These are phyloP conservation scores for Kalmanozyma brasiliensis DNA, from an alignment of 1,284 basidiomycete species.

Conservation along the genomic window DNA sequence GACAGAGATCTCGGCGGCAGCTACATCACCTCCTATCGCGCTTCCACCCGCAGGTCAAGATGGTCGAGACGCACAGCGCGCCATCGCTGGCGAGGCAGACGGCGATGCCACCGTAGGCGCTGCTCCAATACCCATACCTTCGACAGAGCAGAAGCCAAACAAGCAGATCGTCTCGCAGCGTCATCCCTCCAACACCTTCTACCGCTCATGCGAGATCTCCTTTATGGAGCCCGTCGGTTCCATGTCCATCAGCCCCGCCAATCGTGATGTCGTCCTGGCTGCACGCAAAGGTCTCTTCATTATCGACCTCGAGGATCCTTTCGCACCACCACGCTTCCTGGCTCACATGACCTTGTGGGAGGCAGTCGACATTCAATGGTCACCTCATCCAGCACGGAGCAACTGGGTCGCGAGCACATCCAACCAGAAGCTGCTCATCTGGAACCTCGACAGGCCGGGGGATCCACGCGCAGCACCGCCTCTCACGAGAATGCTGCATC, in stretches of 20 bases:
- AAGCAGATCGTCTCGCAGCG: constrained; percentile 33
- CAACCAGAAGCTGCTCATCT: constrained; percentile 93
- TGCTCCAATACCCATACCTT: constrained; percentile 30
- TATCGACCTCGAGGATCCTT: constrained; percentile 87
- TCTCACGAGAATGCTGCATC: constrained; percentile 21
- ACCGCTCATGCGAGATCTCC: constrained; percentile 46
- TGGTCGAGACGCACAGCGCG: constrained; percentile 35
- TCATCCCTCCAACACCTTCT: constrained; percentile 47
- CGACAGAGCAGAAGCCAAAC: constrained; percentile 7
- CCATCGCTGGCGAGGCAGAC: constrained; percentile 17
- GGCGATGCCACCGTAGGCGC: constrained; percentile 8
- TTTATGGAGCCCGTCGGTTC: constrained; percentile 65
- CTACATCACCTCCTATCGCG: constrained; percentile 13
- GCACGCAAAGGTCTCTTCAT: constrained; percentile 91
- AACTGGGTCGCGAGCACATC: constrained; percentile 95
- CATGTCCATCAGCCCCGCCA: constrained; percentile 66
- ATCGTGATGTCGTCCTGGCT: constrained; percentile 65
- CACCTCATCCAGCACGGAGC: constrained; percentile 83
- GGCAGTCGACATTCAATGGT: constrained; percentile 94
- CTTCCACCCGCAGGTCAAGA: constrained; percentile 44
- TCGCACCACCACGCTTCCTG: constrained; percentile 87
- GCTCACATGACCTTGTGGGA: constrained; percentile 97
- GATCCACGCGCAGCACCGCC: constrained; percentile 38
- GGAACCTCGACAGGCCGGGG: constrained; percentile 78
- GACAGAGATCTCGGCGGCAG: constrained; percentile 34